Evolutionary conservation across 352 stramenopile genomes (phyloP), one percentile per base, ranked within the genome.

Genomic region (Phytophthora sp.): DNA sequence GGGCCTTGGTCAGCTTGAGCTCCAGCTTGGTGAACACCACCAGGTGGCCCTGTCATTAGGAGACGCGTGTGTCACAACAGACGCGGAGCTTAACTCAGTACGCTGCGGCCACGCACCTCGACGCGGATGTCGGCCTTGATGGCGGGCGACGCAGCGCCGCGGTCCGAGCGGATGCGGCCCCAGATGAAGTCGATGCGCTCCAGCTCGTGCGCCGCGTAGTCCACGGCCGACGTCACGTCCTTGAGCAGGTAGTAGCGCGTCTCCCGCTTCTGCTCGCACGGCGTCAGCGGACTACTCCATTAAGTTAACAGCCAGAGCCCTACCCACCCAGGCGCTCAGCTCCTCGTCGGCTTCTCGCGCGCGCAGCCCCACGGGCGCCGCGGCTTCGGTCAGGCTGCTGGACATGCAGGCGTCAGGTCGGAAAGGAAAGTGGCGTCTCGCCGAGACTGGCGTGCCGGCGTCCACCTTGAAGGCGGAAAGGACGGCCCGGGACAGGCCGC

Each of bases 101-200:
- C 34, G 12, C 8, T 18, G 24, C 18, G 10, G 13, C 12, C 6
- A 31, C 42, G 11, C 41, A 90, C 83, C 77, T 92, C 83, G 11
- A 94, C 72, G 27, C 81, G 83, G 49, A 94, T 77, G 17, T 90
- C 79, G 4, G 73, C 83, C 57, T 90, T 91, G 60, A 94, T 78
- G 9, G 58, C 64, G 2, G 78, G 66, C 21, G 74, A 79, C 15
- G 62, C 32, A 15, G 62, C 69, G 13, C 69, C 54, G 18, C 81
- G 82, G 39, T 83, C 81, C 39, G 87, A 84, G 17, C 85, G 85
- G 46, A 94, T 94, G 53, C 81, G 74, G 6, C 85, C 83, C 82
- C 85, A 94, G 27, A 94, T 76, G 55, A 94, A 88, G 56, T 94
- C 82, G n/a, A 94, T 77, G 17, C 79, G 85, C 62, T 94, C 85